Evolutionary conservation across 2,329 filamentous ascomycete genomes (phyloP).

Genomic region (Fusarium mundagurra): DNA sequence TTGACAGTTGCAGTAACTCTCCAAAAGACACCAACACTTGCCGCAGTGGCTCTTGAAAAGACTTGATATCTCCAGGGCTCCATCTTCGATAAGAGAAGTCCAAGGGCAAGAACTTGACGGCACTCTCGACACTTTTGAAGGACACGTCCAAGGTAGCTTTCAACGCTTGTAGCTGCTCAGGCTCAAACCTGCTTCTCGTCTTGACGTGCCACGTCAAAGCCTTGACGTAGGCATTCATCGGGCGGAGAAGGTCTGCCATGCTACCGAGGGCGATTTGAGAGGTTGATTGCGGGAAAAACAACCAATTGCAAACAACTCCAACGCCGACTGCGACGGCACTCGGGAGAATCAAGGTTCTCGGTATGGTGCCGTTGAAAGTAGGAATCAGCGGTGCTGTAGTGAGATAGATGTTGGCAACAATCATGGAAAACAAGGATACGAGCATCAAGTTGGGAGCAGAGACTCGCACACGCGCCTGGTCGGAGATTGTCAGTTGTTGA

Average conservation of each 20-base stretch:
- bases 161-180: neutral
- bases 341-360: neutral
- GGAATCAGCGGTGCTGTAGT: slow-evolving; percentile 7
- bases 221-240: slow-evolving; percentile 10
- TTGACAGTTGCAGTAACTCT: neutral
- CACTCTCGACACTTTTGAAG: slow-evolving; percentile 1
- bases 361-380: slow-evolving; percentile 4
- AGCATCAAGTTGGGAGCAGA: slow-evolving; percentile 11
- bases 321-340: slow-evolving; percentile 5
- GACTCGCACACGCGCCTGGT: slow-evolving; percentile 5
- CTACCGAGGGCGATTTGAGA: slow-evolving; percentile 14
- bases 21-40: neutral
- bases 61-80: slow-evolving; percentile 14
- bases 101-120: slow-evolving; percentile 9
- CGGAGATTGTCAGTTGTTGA: neutral
- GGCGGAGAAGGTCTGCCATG: slow-evolving; percentile 4
- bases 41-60: slow-evolving; percentile 6
- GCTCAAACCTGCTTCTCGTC: neutral
- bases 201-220: slow-evolving; percentile 15
- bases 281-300: slow-evolving; percentile 12
- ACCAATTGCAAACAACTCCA: slow-evolving; percentile 4
- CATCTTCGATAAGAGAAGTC: slow-evolving; percentile 12
- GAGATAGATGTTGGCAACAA: slow-evolving; percentile 3
- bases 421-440: slow-evolving; percentile 6
- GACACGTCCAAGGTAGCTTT: neutral